Evolutionary conservation across 768 basidiomycete genomes (phyloP).

Genomic region (Suillus bovinus): DNA sequence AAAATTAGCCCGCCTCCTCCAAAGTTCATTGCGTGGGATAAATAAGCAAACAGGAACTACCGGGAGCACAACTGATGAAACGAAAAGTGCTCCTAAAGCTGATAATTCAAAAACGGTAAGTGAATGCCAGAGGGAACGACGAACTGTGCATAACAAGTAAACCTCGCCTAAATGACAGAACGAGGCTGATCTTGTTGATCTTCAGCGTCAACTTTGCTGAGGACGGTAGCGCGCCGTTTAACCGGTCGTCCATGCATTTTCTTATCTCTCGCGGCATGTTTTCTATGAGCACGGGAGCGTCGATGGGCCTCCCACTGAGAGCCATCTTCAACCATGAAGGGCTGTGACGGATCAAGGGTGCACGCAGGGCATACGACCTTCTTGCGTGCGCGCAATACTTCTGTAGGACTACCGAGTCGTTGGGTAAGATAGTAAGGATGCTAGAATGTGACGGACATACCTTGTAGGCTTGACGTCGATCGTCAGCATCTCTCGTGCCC

Average conservation of each 20-base stretch:
- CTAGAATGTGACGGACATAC: conserved; percentile 33
- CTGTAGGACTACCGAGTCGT: conserved; percentile 49
- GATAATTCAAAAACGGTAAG: neutral
- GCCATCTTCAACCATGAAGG: conserved; percentile 63
- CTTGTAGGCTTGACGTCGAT: conserved; percentile 44
- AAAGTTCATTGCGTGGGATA: neutral
- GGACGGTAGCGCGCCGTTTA: neutral
- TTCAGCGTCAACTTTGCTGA: neutral
- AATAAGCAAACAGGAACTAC: neutral
- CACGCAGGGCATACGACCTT: conserved; percentile 64
- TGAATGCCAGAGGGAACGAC: neutral
- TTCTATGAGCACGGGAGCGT: conserved; percentile 55
- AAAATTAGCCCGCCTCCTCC: neutral
- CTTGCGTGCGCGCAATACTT: conserved; percentile 53
- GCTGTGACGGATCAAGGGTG: conserved; percentile 54
- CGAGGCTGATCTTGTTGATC: neutral
- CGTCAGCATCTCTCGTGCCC: conserved; percentile 53
- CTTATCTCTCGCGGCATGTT: conserved; percentile 37
- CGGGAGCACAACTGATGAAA: neutral
- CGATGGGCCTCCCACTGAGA: conserved; percentile 57
- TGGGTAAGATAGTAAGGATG: conserved; percentile 9
- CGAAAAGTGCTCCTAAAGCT: neutral
- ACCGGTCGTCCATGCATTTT: neutral
- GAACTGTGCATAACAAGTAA: neutral
- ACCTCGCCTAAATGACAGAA: neutral